phyloP scores from a whole-genome alignment of 495 filamentous ascomycete species.

The Penicillium cinerascens region DNA sequence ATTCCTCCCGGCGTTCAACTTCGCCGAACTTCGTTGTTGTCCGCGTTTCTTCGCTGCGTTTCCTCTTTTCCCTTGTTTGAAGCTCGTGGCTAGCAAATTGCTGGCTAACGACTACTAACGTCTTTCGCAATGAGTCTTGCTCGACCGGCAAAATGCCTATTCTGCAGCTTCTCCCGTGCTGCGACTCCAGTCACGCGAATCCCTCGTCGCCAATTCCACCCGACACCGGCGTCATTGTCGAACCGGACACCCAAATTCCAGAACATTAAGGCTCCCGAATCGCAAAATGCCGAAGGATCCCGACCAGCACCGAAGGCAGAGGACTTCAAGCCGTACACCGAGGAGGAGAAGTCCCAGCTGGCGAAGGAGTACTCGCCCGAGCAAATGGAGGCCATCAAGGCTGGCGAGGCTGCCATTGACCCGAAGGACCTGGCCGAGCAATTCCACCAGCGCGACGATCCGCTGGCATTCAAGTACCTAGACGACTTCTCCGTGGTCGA shows the following conservation, averaged over 20 bases:
- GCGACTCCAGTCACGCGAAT: slow-evolving; percentile 39
- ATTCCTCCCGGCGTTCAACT: slow-evolving; percentile 24
- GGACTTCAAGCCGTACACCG: slow-evolving; percentile 62
- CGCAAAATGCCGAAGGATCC: slow-evolving; percentile 19
- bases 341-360: slow-evolving; percentile 62
- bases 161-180: slow-evolving; percentile 48
- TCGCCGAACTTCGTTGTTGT: slow-evolving; percentile 12
- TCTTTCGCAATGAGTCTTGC: slow-evolving; percentile 52
- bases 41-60: slow-evolving; percentile 1
- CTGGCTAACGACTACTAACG: slow-evolving; percentile 26
- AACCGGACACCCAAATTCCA: slow-evolving; percentile 35
- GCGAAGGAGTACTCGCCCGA: slow-evolving; percentile 66
- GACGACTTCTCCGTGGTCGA: slow-evolving; percentile 80
- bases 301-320: slow-evolving; percentile 28
- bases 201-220: slow-evolving; percentile 52
- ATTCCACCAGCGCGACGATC: slow-evolving; percentile 64
- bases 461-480: slow-evolving; percentile 69
- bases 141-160: slow-evolving; percentile 56
- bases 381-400: slow-evolving; percentile 81
- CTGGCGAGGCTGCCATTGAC: slow-evolving; percentile 79
- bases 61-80: slow-evolving; percentile 9
- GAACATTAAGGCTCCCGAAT: slow-evolving; percentile 18
- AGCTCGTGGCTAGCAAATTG: slow-evolving; percentile 24
- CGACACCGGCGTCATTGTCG: slow-evolving; percentile 34
- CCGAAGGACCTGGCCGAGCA: slow-evolving; percentile 71